Evolutionary conservation across 768 basidiomycete species (phyloP), one percentile per base, ranked within the genome.

Genomic region (Russula earlei): DNA sequence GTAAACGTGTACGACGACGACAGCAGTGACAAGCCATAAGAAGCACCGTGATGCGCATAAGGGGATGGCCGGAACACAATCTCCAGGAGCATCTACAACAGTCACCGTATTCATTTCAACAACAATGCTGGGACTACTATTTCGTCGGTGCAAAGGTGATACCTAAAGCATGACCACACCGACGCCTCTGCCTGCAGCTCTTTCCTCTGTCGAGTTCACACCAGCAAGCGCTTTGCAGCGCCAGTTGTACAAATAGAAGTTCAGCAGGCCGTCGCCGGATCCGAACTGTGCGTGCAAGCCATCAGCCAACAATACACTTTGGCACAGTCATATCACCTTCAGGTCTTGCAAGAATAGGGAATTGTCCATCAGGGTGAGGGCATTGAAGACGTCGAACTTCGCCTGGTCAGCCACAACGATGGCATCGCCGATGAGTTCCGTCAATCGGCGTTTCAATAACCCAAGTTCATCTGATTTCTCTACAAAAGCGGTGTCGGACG

Each of bases 171-270:
- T 98, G 37, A 97, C 93, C 17, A 98, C 83, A 3, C 91, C 93
- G 49, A 98, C 78, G 5, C 91, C 93, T 66, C 73, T 79, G 42
- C 90, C 90, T n/a, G 81, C 74, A n/a, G 75, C 68, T 14, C 74
- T 67, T 34, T 66, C 77, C 2, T 69, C 80, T n/a, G 77, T 72
- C 12, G 74, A 60, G 34, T 71, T 74, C 66, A 87, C 67, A 43
- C 95, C 94, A 37, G 90, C 83, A 54, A 98, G 72, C 2, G 82
- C 77, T 14, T 81, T 72, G 12, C 91, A 94, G 57, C 87, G 78
- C 91, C 93, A 99, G 70, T 99, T 99, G 73, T 96, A 97, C 55
- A 94, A 68, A 67, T 94, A 94, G 67, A 82, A 95, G 69, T 94
- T 90, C 50, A 99, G 77, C 68, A 85, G 79, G 1, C 96, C 96